phyloP scores from a whole-genome alignment of 148 eudicot species.

The Vaccinium corymbosum region DNA sequence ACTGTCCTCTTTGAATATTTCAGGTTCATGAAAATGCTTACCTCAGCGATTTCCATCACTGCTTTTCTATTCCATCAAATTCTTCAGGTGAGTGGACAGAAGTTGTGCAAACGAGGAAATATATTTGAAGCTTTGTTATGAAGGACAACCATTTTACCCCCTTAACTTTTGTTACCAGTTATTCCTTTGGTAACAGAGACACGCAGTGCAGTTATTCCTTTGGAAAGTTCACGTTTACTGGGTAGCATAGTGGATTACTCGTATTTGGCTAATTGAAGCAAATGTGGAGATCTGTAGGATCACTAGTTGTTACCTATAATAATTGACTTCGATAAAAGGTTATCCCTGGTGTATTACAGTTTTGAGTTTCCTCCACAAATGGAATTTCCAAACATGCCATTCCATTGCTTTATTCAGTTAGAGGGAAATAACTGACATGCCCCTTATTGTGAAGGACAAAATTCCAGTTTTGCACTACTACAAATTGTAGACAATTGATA shows the following conservation, averaged over 20 bases:
- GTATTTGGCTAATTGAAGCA: neutral
- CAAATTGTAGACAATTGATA: no score
- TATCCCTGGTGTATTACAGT: neutral
- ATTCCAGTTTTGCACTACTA: neutral
- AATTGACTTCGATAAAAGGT: neutral
- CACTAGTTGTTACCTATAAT: neutral
- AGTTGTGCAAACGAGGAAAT: conserved; percentile 6
- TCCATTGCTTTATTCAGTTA: neutral
- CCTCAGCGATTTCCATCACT: conserved; percentile 92
- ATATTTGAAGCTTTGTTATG: neutral
- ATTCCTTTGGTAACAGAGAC: neutral
- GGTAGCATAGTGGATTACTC: neutral
- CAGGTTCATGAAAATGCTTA: conserved; percentile 99
- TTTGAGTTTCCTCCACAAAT: neutral
- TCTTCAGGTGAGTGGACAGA: conserved; percentile 56
- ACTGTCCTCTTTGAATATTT: conserved; percentile 19
- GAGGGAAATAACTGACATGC: neutral
- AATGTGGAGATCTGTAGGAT: neutral
- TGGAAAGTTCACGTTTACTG: no score
- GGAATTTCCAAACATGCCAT: neutral
- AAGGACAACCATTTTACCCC: neutral
- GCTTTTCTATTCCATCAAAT: conserved; percentile 80
- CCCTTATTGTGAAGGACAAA: neutral
- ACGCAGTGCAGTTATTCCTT: neutral
- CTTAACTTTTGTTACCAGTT: neutral